These are phyloP conservation scores for Avena eriantha DNA, from an alignment of 176 grass and related monocot genomes.

Conservation along the genomic window DNA sequence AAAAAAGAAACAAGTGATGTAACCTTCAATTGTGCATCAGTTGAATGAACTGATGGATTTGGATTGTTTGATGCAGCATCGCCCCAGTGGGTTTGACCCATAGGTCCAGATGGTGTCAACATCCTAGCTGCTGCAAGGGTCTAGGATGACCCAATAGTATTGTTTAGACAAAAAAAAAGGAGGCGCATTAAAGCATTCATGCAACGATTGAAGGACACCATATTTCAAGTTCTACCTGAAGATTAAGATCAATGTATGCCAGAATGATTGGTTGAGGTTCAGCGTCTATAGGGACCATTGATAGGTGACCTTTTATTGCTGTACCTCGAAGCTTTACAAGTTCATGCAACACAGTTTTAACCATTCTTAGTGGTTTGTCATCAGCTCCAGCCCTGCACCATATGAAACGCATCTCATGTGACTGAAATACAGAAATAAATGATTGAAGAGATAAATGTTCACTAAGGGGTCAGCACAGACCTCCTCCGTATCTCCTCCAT, in stretches of 20 bases:
- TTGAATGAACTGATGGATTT: conserved; percentile 72
- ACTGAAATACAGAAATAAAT: conserved; percentile 13
- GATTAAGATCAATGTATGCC: conserved; percentile 98
- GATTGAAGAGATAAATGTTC: conserved; percentile 22
- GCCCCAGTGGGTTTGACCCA: conserved; percentile 96
- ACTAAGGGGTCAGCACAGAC: conserved; percentile 41
- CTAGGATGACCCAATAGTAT: conserved; percentile 48
- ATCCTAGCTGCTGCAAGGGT: conserved; percentile 99
- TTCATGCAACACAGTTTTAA: conserved; percentile 99
- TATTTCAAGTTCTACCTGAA: conserved; percentile 69
- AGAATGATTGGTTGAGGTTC: conserved; percentile 99
- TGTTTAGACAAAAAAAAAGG: background rate
- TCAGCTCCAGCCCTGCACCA: conserved; percentile 91
- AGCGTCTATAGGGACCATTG: conserved; percentile 98
- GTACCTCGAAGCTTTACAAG: conserved; percentile 98
- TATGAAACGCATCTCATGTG: conserved; percentile 37
- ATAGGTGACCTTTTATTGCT: conserved; percentile 98
- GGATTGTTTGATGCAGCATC: conserved; percentile 84
- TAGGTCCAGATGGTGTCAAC: conserved; percentile 93
- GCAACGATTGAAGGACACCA: background rate
- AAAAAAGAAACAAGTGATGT: background rate
- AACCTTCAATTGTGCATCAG: conserved; percentile 98
- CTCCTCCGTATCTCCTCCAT: conserved; percentile 99
- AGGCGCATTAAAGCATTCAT: background rate
- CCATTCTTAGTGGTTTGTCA: conserved; percentile 98